phyloP scores from a whole-genome alignment of 2,329 filamentous ascomycete genomes.

The Nothopassalora personata region DNA sequence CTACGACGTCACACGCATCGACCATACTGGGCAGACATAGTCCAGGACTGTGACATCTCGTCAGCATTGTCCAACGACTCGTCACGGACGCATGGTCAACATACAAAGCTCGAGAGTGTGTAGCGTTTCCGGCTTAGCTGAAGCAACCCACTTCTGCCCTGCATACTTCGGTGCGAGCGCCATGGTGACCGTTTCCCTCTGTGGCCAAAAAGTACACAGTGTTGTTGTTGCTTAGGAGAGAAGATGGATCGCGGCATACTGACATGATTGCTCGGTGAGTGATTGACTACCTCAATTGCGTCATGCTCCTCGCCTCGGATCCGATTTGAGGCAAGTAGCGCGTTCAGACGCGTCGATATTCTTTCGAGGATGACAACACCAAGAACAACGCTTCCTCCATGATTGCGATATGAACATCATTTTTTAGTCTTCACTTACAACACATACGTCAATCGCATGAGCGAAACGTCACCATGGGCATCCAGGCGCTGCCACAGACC shows the following conservation, averaged over 20 bases:
- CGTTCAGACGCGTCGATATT: not conserved
- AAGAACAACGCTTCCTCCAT: not conserved
- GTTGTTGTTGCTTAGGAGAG: not conserved
- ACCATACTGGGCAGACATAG: constrained; percentile 71
- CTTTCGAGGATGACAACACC: not conserved
- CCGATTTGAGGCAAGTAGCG: not conserved
- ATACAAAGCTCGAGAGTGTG: constrained; percentile 53
- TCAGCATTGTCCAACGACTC: not conserved
- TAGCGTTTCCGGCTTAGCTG: constrained; percentile 38
- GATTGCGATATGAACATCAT: not conserved
- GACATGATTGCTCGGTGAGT: not conserved
- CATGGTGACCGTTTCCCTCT: constrained; percentile 44
- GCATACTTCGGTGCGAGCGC: constrained; percentile 73
- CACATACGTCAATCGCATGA: not conserved
- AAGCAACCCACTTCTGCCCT: constrained; percentile 60
- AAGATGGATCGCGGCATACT: not conserved
- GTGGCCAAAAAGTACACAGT: not conserved
- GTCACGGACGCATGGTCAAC: constrained; percentile 5
- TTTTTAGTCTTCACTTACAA: not conserved
- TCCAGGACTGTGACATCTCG: constrained; percentile 58
- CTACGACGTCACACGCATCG: not conserved
- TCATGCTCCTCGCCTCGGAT: not conserved
- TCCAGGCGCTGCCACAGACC: constrained; percentile 38
- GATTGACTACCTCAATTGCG: not conserved
- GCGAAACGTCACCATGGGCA: constrained; percentile 29